Conservation (phyloP, 1,139 yeast species). For the Blastobotrys ciferrii region DNA sequence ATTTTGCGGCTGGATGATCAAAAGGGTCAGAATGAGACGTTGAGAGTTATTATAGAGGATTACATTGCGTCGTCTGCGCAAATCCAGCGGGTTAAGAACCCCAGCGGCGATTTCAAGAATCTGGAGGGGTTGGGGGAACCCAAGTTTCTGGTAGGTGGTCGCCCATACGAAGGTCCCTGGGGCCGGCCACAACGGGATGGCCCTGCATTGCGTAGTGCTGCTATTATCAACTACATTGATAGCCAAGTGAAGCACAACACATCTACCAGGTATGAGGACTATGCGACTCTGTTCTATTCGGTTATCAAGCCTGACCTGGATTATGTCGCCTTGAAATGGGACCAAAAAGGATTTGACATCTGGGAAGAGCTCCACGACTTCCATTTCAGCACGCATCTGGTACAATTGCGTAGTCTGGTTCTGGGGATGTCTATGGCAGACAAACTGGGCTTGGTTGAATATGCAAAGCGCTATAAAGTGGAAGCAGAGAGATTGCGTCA, state of each 20-base stretch:
- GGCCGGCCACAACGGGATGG: conserved; percentile 98
- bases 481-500: conserved; percentile 6
- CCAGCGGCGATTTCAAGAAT: conserved; percentile 61
- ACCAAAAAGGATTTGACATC: conserved; percentile 66
- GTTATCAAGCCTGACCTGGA: conserved; percentile 69
- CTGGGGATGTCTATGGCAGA: conserved; percentile 54
- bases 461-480: background rate
- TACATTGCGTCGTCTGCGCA: conserved; percentile 58
- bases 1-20: conserved; percentile 51
- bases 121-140: conserved; percentile 80
- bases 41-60: conserved; percentile 46
- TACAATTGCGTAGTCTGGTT: conserved; percentile 67
- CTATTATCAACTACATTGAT: conserved; percentile 58
- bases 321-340: conserved; percentile 67
- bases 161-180: conserved; percentile 66
- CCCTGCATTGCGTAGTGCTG: conserved; percentile 74
- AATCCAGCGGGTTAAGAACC: conserved; percentile 66
- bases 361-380: conserved; percentile 85
- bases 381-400: conserved; percentile 77
- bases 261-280: conserved; percentile 25
- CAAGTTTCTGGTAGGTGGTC: conserved; percentile 66
- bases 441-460: conserved; percentile 37
- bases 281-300: conserved; percentile 32
- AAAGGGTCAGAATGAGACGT: conserved; percentile 32
- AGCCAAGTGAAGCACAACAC: conserved; percentile 40